Conservation (phyloP, 2,329 filamentous ascomycete species). For the Pseudovirgaria hyperparasitica region DNA sequence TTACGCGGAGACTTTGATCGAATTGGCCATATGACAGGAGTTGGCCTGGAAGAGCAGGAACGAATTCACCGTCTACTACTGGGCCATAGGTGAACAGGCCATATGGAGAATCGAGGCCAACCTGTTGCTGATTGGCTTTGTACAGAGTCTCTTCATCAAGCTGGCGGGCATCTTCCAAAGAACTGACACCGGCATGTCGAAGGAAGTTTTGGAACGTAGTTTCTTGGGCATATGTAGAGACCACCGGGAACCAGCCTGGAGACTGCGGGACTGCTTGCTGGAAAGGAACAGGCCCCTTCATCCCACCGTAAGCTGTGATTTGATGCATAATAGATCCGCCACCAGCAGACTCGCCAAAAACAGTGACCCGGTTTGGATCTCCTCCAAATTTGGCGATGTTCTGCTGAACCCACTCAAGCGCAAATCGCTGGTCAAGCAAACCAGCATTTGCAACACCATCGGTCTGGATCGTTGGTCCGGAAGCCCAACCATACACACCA, state of each 20-base stretch:
- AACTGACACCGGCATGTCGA: slow-evolving; percentile 18
- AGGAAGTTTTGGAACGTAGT: slow-evolving; percentile 17
- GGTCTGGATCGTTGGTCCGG: slow-evolving; percentile 20
- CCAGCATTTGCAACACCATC: slow-evolving; percentile 21
- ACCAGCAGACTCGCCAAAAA: slow-evolving; percentile 26
- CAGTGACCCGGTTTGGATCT: slow-evolving; percentile 23
- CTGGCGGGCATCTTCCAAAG: slow-evolving; percentile 19
- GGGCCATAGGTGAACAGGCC: slow-evolving; percentile 21
- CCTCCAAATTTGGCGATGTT: slow-evolving; percentile 27
- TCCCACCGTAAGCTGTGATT: slow-evolving; percentile 26
- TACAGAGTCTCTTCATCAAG: slow-evolving; percentile 19
- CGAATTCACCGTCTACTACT: slow-evolving; percentile 20
- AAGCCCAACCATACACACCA: slow-evolving; percentile 24
- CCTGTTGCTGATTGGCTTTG: slow-evolving; percentile 19
- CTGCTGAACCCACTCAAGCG: slow-evolving; percentile 26
- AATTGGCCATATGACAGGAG: slow-evolving; percentile 25
- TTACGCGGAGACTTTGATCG: slow-evolving; percentile 19
- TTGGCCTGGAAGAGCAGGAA: slow-evolving; percentile 17
- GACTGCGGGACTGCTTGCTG: slow-evolving; percentile 25
- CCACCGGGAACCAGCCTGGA: slow-evolving; percentile 24
- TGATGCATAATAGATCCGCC: slow-evolving; percentile 27
- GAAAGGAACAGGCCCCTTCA: slow-evolving; percentile 24
- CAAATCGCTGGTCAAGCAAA: slow-evolving; percentile 25
- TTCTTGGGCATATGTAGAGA: slow-evolving; percentile 16
- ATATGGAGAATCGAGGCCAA: slow-evolving; percentile 19